A percentile compares a stretch with the other conserved stretches of the same genome.
These are phyloP conservation scores for Sporothrix brasiliensis DNA, from an alignment of 2,329 filamentous ascomycete genomes.

Conservation along the genomic window DNA sequence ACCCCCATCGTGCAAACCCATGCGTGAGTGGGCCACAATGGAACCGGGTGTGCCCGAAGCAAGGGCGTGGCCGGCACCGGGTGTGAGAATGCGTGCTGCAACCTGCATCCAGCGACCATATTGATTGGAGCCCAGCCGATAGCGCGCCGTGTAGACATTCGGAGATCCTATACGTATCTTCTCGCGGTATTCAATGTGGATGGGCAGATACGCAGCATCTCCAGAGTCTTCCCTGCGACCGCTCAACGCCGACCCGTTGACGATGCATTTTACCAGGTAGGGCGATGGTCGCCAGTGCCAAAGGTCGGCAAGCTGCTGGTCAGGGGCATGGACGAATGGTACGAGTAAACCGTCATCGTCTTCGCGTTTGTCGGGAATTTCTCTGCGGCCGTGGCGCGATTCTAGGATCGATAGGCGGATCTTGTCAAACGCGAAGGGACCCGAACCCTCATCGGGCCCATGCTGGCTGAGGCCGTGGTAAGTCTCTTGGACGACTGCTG, in stretches of 20 bases:
- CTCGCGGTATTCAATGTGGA: too few species aligned
- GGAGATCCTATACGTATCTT: too few species aligned
- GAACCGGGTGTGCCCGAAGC: not conserved
- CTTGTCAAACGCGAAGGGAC: conserved; percentile 1
- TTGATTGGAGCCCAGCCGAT: conserved; percentile 25
- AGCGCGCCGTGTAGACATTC: not conserved
- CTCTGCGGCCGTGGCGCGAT: not conserved
- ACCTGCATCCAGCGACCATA: conserved; percentile 25
- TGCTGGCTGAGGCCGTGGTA: not conserved
- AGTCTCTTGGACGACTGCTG: not conserved
- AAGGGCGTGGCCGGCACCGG: conserved; percentile 30
- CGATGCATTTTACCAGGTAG: too few species aligned
- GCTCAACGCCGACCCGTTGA: too few species aligned
- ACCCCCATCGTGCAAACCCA: not conserved
- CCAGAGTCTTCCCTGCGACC: not conserved
- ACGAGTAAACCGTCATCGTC: not conserved
- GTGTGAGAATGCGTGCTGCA: conserved; percentile 33
- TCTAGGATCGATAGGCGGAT: conserved; percentile 3
- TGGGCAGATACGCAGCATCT: conserved; percentile 30
- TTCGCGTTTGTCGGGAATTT: not conserved
- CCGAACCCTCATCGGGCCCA: not conserved
- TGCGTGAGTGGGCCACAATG: conserved; percentile 11
- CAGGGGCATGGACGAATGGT: conserved; percentile 27
- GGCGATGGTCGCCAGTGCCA: not conserved
- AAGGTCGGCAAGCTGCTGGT: not conserved